A percentile compares a stretch with the other conserved stretches of the same genome.
Conservation (phyloP, 2,329 filamentous ascomycete species). For the Aspergillus unguis region DNA sequence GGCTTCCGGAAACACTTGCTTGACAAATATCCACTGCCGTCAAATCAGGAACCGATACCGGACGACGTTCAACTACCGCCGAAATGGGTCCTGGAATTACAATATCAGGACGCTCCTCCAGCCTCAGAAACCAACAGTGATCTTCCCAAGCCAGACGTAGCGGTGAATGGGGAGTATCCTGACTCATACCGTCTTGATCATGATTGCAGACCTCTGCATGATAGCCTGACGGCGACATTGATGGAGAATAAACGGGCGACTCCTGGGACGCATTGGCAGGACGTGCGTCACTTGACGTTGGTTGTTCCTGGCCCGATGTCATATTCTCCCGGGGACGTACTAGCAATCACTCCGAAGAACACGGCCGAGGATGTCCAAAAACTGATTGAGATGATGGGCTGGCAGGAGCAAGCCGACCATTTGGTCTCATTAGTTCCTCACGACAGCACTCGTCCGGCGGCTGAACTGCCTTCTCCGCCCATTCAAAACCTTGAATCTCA, state of each 20-base stretch:
- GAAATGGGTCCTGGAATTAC: constrained; percentile 58
- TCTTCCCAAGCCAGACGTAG: constrained; percentile 3
- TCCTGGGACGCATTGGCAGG: constrained; percentile 78
- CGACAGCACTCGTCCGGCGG: constrained; percentile 22
- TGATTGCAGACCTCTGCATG: constrained; percentile 57
- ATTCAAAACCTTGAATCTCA: constrained; percentile 37
- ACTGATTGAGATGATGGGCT: constrained; percentile 75
- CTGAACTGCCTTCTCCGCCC: constrained; percentile 25
- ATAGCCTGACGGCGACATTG: constrained; percentile 57
- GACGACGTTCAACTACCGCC: constrained; percentile 71
- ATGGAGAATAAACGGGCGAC: constrained; percentile 70
- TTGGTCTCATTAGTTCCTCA: constrained; percentile 54
- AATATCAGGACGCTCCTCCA: neutral
- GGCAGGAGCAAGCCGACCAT: constrained; percentile 69
- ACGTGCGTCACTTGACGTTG: constrained; percentile 78
- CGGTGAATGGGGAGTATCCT: constrained; percentile 15
- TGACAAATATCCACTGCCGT: constrained; percentile 65
- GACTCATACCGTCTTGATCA: constrained; percentile 31
- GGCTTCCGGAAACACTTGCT: constrained; percentile 65
- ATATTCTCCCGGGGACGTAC: constrained; percentile 71
- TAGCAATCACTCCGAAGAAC: constrained; percentile 84
- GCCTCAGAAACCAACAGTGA: constrained; percentile 1
- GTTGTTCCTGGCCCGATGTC: constrained; percentile 41
- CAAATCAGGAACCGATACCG: constrained; percentile 66
- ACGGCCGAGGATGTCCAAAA: constrained; percentile 74